Percentiles rank a stretch among this genome's conserved stretches.
phyloP scores from a whole-genome alignment of 306 rosid genomes.

The Chamaecrista fasciculata region DNA sequence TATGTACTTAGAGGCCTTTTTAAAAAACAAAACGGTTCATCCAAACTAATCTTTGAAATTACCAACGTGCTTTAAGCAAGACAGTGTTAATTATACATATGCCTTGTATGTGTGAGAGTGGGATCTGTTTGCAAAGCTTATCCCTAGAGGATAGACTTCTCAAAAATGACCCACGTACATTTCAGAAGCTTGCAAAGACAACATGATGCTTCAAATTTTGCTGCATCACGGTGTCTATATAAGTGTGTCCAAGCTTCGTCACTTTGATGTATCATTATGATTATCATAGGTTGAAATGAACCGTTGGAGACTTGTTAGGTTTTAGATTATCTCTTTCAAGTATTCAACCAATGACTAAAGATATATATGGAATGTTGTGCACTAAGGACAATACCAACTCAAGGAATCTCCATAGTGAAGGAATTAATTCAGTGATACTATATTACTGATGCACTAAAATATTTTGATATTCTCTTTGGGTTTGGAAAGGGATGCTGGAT shows the following conservation, averaged over 20 bases:
- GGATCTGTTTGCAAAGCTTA: conserved; percentile 6
- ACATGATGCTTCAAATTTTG: background rate
- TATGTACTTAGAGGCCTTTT: background rate
- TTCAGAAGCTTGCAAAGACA: background rate
- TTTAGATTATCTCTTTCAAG: background rate
- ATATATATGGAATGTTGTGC: conserved; percentile 19
- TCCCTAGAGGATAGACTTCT: background rate
- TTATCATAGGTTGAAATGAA: conserved; percentile 13
- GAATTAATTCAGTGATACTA: conserved; percentile 39
- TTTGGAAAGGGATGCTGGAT: conserved; percentile 27
- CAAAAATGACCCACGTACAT: background rate
- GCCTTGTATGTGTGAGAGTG: background rate
- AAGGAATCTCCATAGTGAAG: conserved; percentile 35
- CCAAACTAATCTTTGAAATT: background rate
- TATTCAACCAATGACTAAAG: conserved; percentile 3
- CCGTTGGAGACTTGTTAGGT: conserved; percentile 11
- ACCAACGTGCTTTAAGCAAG: background rate
- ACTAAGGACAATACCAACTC: conserved; percentile 18
- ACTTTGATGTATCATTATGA: background rate
- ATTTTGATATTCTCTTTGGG: conserved; percentile 28
- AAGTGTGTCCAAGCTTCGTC: background rate
- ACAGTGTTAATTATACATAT: background rate
- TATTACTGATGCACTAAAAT: conserved; percentile 23
- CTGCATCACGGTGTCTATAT: background rate
- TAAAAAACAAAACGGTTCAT: background rate